A percentile compares a stretch with the other conserved stretches of the same genome.
Evolutionary conservation across 257 asterid species (phyloP).

Genomic region (Nicotiana undulata): DNA sequence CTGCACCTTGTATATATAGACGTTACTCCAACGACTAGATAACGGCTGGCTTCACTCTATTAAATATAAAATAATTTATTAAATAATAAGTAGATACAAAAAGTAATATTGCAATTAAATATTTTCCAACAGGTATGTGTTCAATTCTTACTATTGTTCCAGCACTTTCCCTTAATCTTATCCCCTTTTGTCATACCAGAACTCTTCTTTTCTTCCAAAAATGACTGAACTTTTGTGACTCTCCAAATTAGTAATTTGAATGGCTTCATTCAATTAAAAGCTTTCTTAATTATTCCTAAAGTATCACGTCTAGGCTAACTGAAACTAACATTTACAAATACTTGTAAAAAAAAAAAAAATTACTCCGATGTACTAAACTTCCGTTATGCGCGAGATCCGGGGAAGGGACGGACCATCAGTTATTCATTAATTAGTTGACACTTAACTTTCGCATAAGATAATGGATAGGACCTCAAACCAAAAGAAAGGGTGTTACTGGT

Average conservation of each 20-base stretch:
- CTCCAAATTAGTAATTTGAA: background rate
- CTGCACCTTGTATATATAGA: too few relatives aligned
- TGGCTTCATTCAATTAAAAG: background rate
- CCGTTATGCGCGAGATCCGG: too few relatives aligned
- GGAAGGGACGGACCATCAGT: background rate
- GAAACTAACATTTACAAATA: background rate
- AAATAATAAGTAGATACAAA: too few relatives aligned
- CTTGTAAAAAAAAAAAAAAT: background rate
- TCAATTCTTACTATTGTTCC: too few relatives aligned
- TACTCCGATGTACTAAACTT: accelerated
- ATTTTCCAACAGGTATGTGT: too few relatives aligned
- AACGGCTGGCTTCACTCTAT: too few relatives aligned
- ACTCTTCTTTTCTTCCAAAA: background rate
- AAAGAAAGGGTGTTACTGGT: background rate
- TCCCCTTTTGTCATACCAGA: background rate
- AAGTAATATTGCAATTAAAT: too few relatives aligned
- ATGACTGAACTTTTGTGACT: background rate
- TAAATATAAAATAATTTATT: too few relatives aligned
- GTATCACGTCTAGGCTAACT: background rate
- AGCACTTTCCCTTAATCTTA: too few relatives aligned
- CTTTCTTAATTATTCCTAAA: background rate
- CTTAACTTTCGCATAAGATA: background rate
- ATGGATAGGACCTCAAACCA: background rate
- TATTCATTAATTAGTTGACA: background rate
- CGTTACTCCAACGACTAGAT: too few relatives aligned